Evolutionary conservation across 441 rosid genomes (phyloP).

Genomic region (Gossypium schwendimanii): DNA sequence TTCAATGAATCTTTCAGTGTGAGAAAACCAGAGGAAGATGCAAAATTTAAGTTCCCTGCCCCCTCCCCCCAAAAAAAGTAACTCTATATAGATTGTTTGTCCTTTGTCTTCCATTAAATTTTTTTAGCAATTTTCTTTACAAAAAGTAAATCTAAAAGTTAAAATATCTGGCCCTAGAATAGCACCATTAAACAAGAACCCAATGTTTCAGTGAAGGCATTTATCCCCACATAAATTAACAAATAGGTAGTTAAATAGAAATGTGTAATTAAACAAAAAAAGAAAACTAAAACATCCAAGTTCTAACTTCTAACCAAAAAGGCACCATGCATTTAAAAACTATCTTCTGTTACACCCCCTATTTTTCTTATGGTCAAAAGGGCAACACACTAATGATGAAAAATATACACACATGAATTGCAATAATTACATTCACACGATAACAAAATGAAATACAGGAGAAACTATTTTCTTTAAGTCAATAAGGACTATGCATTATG

Average conservation of each 20-base stretch:
- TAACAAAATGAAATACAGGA: not conserved
- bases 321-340: not conserved
- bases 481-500: not conserved
- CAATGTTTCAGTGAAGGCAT: not conserved
- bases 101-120: not conserved
- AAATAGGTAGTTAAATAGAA: not conserved
- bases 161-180: not conserved
- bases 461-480: not conserved
- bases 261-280: not conserved
- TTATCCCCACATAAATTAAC: not conserved
- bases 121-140: not conserved
- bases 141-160: not conserved
- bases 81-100: not conserved
- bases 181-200: not conserved
- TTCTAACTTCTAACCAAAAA: not conserved
- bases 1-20: too few species aligned
- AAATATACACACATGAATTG: not conserved
- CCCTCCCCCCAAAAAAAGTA: not conserved
- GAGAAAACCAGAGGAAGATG: not conserved
- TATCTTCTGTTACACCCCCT: not conserved
- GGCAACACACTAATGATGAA: not conserved
- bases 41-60: not conserved
- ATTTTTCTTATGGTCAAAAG: not conserved
- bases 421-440: not conserved
- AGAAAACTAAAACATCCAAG: not conserved